Base-by-base conservation (phyloP, 768 basidiomycete genomes). In the Leccinum truebloodii region DNA sequence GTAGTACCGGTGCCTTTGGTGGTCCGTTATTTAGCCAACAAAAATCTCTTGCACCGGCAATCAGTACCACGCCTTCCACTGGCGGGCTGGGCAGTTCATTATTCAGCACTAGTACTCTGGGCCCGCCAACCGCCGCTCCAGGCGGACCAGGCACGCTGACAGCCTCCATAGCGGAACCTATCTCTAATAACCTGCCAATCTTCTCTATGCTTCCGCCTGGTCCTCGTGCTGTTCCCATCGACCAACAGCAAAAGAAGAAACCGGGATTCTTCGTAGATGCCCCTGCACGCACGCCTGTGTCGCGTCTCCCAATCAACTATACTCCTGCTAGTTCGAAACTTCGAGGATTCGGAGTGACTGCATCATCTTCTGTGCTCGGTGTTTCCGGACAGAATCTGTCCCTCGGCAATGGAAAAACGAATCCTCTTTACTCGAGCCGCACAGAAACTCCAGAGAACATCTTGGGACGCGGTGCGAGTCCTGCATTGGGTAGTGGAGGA, bases 121-220 rank as follows among this genome's bases (percentile, higher is more conserved):
- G 78, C 52, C 71, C 77, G 12, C 81, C 82, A 34, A 68, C 74
- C 0, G 70, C 70, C 50, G 74, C 76, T 57, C 76, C 79, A n/a
- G 83, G 76, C 34, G 77, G 78, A 46, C 84, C 85, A 74, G 85
- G 85, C 39, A 73, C 81, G 0, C 77, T 96, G 56, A 90, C 88
- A 9, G 91, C 94, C 2, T 95, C 95, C 20, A 92, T 98, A 69
- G 88, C 90, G 28, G 90, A 95, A 72, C 92, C 92, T 8, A 87
- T 94, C 63, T 84, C 83, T 34, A 79, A 84, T 54, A 87, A 88
- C 62, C 71, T 91, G 55, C 87, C 87, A 4, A 87, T 90, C 54
- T 92, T 88, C 71, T 85, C 83, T 55, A 80, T 92, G 81, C 83
- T 92, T 34, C 87, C 88, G 22, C 83, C 88, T 13, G 85, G 87